Evolutionary conservation across 306 rosid genomes (phyloP).

Genomic region (Spatholobus suberectus): DNA sequence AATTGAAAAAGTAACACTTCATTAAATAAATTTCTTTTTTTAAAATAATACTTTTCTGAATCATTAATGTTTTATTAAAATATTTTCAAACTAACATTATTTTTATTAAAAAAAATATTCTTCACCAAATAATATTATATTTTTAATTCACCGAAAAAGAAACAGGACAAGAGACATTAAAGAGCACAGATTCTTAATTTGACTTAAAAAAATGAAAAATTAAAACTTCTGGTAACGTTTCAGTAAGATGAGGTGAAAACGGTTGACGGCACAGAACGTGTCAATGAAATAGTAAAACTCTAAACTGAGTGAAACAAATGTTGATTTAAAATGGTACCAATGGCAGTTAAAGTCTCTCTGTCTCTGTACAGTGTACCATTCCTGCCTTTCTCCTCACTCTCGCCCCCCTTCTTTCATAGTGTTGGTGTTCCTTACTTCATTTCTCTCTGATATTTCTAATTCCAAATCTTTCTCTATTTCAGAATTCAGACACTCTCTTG

Average conservation of each 20-base stretch:
- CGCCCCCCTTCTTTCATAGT: not conserved
- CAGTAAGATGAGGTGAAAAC: constrained; percentile 3
- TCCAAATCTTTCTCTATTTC: not conserved
- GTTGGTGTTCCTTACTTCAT: not conserved
- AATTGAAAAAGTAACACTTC: not conserved
- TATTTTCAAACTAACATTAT: not conserved
- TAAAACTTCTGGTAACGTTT: not conserved
- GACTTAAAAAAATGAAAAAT: not conserved
- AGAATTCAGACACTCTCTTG: constrained; percentile 14
- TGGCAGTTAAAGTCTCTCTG: constrained; percentile 46
- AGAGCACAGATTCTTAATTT: not conserved
- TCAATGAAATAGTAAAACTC: constrained; percentile 9
- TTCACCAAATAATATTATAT: not conserved
- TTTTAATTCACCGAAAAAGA: not conserved
- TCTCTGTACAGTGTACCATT: not conserved
- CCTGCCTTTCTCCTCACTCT: not conserved
- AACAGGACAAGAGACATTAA: not conserved
- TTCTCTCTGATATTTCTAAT: not conserved
- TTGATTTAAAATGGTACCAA: constrained; percentile 31
- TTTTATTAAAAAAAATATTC: not conserved
- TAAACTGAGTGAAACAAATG: constrained; percentile 3
- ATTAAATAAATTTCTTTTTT: not conserved
- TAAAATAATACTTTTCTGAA: not conserved
- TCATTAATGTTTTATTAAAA: not conserved
- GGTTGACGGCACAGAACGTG: constrained; percentile 44